A percentile compares a stretch with the other conserved stretches of the same genome.
phyloP scores from a whole-genome alignment of 805 yeast species.

The Jamesozyma rosinii region DNA sequence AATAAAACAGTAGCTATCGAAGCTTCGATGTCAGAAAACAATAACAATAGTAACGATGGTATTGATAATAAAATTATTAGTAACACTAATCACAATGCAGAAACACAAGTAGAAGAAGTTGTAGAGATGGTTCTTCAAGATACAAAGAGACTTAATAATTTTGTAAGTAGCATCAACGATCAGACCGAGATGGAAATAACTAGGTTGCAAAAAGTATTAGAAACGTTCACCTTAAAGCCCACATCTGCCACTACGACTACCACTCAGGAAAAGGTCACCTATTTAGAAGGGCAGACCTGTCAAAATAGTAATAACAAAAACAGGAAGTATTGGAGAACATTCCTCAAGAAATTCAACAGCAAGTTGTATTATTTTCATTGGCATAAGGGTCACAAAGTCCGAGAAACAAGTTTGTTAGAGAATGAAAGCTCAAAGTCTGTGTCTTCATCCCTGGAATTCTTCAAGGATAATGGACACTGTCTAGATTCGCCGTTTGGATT shows the following conservation, averaged over 20 bases:
- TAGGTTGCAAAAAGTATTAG: slow-evolving; percentile 5
- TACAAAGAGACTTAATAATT: neutral
- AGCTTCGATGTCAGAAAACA: neutral
- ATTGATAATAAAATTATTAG: neutral
- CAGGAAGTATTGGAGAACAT: neutral
- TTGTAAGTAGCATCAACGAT: slow-evolving; percentile 4
- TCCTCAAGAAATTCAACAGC: neutral
- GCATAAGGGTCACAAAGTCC: neutral
- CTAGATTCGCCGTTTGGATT: neutral
- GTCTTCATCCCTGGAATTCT: neutral
- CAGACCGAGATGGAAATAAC: slow-evolving; percentile 5
- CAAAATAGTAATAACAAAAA: neutral
- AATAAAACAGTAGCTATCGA: neutral
- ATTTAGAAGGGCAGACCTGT: slow-evolving; percentile 1
- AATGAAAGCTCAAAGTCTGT: neutral
- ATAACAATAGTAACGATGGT: neutral
- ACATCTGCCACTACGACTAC: neutral
- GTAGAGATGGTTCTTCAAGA: slow-evolving; percentile 1
- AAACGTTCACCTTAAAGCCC: neutral
- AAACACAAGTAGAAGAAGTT: neutral
- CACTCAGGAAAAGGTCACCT: neutral
- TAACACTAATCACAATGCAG: neutral
- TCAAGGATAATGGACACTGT: neutral
- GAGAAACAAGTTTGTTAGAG: neutral
- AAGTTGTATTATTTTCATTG: neutral